A percentile compares a stretch with the other conserved stretches of the same genome.
Evolutionary conservation across 768 basidiomycete species (phyloP).

Genomic region (Hirschioporus abietinus): DNA sequence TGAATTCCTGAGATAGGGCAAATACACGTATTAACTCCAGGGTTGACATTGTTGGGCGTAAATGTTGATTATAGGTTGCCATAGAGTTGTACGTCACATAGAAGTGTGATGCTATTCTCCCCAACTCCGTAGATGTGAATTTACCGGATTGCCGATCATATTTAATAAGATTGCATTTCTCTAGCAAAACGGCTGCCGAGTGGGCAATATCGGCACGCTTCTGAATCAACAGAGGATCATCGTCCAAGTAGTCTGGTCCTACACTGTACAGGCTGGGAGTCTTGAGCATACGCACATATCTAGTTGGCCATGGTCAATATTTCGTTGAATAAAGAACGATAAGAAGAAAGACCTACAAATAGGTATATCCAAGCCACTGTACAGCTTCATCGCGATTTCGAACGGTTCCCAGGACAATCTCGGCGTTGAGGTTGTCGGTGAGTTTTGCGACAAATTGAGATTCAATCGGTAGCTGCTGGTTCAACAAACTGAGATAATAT

Average conservation of each 20-base stretch:
- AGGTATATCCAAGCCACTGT: constrained; percentile 95
- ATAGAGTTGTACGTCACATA: constrained; percentile 95
- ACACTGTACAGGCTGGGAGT: constrained; percentile 85
- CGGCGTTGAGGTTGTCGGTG: constrained; percentile 95
- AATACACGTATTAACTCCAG: constrained; percentile 95
- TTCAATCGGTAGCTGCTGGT: constrained; percentile 97
- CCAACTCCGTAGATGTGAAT: constrained; percentile 91
- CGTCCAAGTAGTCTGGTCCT: constrained; percentile 85
- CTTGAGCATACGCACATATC: constrained; percentile 93
- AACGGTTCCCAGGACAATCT: constrained; percentile 92
- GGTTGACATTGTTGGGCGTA: constrained; percentile 79
- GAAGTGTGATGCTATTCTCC: constrained; percentile 91
- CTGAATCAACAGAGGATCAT: constrained; percentile 76
- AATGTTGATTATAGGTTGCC: constrained; percentile 93
- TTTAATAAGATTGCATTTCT: constrained; percentile 91
- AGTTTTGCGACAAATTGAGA: constrained; percentile 88
- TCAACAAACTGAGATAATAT: constrained; percentile 92
- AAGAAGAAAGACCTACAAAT: constrained; percentile 57
- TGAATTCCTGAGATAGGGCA: constrained; percentile 94
- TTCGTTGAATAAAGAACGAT: constrained; percentile 3
- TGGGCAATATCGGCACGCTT: constrained; percentile 94
- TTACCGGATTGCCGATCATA: constrained; percentile 86
- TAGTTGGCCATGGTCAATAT: constrained; percentile 27
- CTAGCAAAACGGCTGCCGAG: constrained; percentile 86
- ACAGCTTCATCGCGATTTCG: constrained; percentile 96